Evolutionary conservation across 139 green algal genomes (phyloP).

Genomic region (Eudorina sp.): DNA sequence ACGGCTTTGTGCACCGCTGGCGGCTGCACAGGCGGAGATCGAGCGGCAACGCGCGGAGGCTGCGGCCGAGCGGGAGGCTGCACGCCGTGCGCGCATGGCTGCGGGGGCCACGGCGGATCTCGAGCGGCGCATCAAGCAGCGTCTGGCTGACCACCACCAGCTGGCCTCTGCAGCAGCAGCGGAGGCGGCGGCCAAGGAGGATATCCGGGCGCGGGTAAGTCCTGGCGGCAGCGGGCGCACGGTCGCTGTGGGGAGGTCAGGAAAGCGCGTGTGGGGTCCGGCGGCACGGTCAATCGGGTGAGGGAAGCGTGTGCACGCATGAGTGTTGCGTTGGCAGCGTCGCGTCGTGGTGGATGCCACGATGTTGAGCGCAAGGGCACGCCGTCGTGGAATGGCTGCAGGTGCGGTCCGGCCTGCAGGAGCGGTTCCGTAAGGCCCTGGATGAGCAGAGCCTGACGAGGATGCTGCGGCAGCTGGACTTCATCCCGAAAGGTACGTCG

Average conservation of each 20-base stretch:
- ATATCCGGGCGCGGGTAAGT: background rate
- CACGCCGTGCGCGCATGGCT: slow-evolving; percentile 4
- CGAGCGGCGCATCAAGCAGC: slow-evolving; percentile 22
- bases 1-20: too few relatives aligned
- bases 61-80: slow-evolving; percentile 29
- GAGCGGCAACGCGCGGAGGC: slow-evolving; percentile 35
- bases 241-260: too few relatives aligned
- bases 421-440: slow-evolving; percentile 9
- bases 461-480: slow-evolving; percentile 8
- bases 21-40: slow-evolving; percentile 24
- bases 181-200: slow-evolving; percentile 33
- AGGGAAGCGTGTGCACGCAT: too few relatives aligned
- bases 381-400: too few relatives aligned
- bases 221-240: too few relatives aligned
- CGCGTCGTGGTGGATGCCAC: too few relatives aligned
- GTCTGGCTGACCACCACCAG: slow-evolving; percentile 40
- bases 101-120: background rate
- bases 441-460: slow-evolving; percentile 12
- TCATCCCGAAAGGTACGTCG: background rate
- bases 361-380: too few relatives aligned
- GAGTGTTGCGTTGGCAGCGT: too few relatives aligned
- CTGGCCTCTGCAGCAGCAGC: slow-evolving; percentile 11
- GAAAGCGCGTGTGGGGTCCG: too few relatives aligned
- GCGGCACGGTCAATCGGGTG: too few relatives aligned
- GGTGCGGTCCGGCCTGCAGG: slow-evolving; percentile 5